Conservation (phyloP, 2,329 filamentous ascomycete species). For the Aulographum hederae region DNA sequence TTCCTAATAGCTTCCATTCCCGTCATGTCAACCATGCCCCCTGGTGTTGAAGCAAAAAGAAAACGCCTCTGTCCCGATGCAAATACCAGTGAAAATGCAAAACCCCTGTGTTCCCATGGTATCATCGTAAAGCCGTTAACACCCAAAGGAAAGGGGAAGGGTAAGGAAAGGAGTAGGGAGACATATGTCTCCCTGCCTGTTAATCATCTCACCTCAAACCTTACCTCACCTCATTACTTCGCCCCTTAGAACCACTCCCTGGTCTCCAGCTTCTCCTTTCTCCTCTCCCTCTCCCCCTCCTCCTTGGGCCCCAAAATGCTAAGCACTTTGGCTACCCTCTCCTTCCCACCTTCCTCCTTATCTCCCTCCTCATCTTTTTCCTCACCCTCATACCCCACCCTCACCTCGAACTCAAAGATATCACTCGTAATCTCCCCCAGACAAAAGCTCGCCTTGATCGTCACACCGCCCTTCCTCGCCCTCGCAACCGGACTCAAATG, state of each 20-base stretch:
- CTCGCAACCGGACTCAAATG: conserved; percentile 23
- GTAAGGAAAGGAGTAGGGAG: no score
- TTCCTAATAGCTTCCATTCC: no score
- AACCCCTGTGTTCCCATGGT: no score
- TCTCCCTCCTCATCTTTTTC: neutral
- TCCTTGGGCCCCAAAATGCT: conserved; percentile 24
- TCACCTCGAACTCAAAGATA: conserved; percentile 27
- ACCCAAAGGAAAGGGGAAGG: no score
- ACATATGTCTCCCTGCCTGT: no score
- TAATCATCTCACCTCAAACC: no score
- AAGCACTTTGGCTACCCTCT: conserved; percentile 17
- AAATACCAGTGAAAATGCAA: no score
- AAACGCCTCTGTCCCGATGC: no score
- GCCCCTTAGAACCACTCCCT: conserved; percentile 28
- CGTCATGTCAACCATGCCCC: no score
- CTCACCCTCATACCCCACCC: conserved; percentile 14
- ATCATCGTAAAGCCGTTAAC: no score
- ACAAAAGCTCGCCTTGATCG: conserved; percentile 27
- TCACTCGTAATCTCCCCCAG: conserved; percentile 18
- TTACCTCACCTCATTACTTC: no score
- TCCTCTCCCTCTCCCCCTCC: conserved; percentile 21
- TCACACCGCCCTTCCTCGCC: conserved; percentile 19
- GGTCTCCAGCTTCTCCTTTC: conserved; percentile 22
- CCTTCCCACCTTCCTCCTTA: conserved; percentile 1
- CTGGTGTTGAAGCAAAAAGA: no score